A percentile compares a stretch with the other conserved stretches of the same genome.
These are phyloP conservation scores for Parachaetomium inaequale DNA, from an alignment of 495 filamentous ascomycete genomes.

Conservation along the genomic window DNA sequence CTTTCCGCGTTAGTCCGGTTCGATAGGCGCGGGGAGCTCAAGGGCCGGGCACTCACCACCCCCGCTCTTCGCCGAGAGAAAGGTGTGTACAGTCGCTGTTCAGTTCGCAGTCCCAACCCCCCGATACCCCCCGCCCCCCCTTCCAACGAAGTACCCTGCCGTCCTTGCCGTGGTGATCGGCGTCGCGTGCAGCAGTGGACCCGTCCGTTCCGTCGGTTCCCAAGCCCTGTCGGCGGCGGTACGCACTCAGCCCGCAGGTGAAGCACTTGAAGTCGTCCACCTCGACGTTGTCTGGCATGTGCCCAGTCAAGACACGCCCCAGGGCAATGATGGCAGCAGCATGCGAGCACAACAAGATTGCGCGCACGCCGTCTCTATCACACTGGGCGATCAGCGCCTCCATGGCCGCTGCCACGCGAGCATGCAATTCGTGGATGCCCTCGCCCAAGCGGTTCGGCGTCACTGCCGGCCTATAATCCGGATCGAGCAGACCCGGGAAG, in stretches of 20 bases:
- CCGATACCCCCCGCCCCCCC: constrained; percentile 63
- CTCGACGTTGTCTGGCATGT: constrained; percentile 62
- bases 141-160: constrained; percentile 51
- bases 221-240: constrained; percentile 28
- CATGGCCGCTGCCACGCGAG: constrained; percentile 69
- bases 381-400: constrained; percentile 64
- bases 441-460: constrained; percentile 71
- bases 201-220: neutral
- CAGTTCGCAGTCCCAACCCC: constrained; percentile 73
- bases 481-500: constrained; percentile 59
- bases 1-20: neutral
- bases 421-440: constrained; percentile 70
- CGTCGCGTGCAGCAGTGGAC: constrained; percentile 27
- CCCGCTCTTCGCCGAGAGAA: constrained; percentile 75
- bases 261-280: constrained; percentile 82
- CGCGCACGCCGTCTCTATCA: constrained; percentile 59
- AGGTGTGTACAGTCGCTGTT: constrained; percentile 82
- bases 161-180: constrained; percentile 29
- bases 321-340: constrained; percentile 83
- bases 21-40: neutral
- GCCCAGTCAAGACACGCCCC: constrained; percentile 72
- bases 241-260: constrained; percentile 72
- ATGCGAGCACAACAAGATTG: constrained; percentile 83
- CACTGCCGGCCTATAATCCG: constrained; percentile 54
- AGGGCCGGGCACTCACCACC: constrained; percentile 61